Base-by-base conservation (phyloP, 768 basidiomycete genomes). In the Collybiopsis confluens region DNA sequence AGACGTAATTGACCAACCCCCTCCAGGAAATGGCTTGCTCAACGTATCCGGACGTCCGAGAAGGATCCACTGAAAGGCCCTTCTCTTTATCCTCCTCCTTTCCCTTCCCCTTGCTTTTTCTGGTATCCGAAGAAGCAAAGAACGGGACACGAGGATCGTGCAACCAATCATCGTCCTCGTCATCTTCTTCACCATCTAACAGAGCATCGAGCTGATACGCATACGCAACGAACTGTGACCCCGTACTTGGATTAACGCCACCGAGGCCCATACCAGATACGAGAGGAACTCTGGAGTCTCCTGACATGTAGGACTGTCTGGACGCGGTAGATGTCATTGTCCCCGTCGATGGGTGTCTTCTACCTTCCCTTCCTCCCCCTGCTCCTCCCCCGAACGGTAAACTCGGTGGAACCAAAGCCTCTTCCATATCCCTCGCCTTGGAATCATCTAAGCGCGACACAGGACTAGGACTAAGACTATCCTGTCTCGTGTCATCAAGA, bases 81-180 rank as follows among this genome's bases (percentile, higher is more conserved):
- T n/a, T n/a, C n/a, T 44, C 15, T 44, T 21, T 8, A 18, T 33
- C 6, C 44, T 18, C 13, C 30, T 45, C 16, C 16, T n/a, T 18
- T 1, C 23, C n/a, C 23, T 5, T 4, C 10, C 27, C 20, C 20
- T 21, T 47, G 30, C 47, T n/a, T 48, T 36, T n/a, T 7, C n/a
- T n/a, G n/a, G n/a, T n/a, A n/a, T 18, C 46, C 16, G 28, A 30
- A 8, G 35, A 35, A 13, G 47, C 47, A 20, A 35, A 48, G 11
- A 48, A 48, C 35, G 47, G 37, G 21, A 48, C 47, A 11, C 35
- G 27, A 2, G 47, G 47, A 21, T 48, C 47, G 24, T 48, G 47
- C 20, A 48, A 24, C 47, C 47, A 48, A 23, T 48, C 47, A n/a
- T 48, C 47, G 21, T 48, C 47, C 24, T 48, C 47, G 4, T 21